Base-by-base conservation (phyloP, 495 filamentous ascomycete genomes). In the Cairneyella variabilis region DNA sequence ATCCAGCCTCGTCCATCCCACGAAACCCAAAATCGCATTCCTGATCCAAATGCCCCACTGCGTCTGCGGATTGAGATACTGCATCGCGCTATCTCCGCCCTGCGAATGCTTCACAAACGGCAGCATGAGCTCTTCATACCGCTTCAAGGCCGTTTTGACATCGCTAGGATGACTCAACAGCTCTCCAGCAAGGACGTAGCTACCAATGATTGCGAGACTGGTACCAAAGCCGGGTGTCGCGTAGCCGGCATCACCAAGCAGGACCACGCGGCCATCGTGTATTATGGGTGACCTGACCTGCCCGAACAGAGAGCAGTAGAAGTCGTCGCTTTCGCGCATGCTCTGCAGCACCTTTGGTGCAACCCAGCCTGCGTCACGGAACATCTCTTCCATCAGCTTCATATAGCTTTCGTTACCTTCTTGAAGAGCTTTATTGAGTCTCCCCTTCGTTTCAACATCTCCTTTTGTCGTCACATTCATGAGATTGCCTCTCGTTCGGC, bases 301-400 rank as follows among this genome's bases (percentile, higher is more conserved):
- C 1, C 68, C 66, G n/a, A 72, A 53, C 37, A 74, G 75, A 37
- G 55, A 62, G 14, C 62, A 66, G 61, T 79, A 78, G 54, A 80
- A 77, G 59, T 80, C 74, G 1, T 70, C 63, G 11, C 69, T 49
- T 26, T 64, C 44, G 23, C 66, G 47, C 73, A 79, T 73, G n/a
- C 46, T 60, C 28, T 60, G 27, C 0, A 76, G 0, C 32, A 71
- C 50, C 18, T 71, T 64, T 4, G 70, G 64, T 3, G 58, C 60
- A 48, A 66, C 63, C 76, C 75, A 82, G 8, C 74, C 76, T 1
- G 64, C 70, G 34, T 64, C 68, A 7, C 59, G 14, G 49, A 66
- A 72, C 16, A 42, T 62, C 51, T 70, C 57, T 9, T 70, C 60
- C 12, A 77, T 36, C 18, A 62, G 71, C 6, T 58, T 45, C 59